Conservation (phyloP, 192 early-diverging fungal genomes). For the Coemansia sp. region DNA sequence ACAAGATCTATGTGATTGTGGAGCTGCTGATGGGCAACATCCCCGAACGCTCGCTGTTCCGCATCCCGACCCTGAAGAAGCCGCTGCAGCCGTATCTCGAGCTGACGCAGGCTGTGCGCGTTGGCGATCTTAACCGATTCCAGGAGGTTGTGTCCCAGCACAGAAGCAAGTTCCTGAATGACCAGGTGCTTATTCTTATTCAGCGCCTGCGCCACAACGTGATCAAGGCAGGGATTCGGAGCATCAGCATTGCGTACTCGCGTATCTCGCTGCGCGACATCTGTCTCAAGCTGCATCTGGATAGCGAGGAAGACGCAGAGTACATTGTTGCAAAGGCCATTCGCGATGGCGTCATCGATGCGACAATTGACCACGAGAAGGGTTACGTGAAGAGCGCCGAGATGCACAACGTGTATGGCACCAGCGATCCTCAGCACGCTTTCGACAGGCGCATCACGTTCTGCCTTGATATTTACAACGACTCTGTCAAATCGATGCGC, state of each 20-base stretch:
- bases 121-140: slow-evolving; percentile 94
- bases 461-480: slow-evolving; percentile 96
- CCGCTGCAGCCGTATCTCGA: slow-evolving; percentile 89
- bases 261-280: slow-evolving; percentile 94
- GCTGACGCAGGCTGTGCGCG: slow-evolving; percentile 93
- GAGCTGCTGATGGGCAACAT: slow-evolving; percentile 99
- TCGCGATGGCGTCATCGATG: slow-evolving; percentile 98
- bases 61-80: slow-evolving; percentile 81
- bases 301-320: slow-evolving; percentile 98
- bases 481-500: slow-evolving; percentile 96
- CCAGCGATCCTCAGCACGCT: slow-evolving; percentile 92
- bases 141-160: slow-evolving; percentile 80
- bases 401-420: slow-evolving; percentile 92
- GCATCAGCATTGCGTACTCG: slow-evolving; percentile 95
- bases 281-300: slow-evolving; percentile 94
- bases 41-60: slow-evolving; percentile 91
- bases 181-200: slow-evolving; percentile 90
- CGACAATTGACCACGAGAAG: slow-evolving; percentile 90
- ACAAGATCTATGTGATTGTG: slow-evolving; percentile 96
- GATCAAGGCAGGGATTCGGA: slow-evolving; percentile 98
- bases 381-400: slow-evolving; percentile 94
- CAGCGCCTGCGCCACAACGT: slow-evolving; percentile 97
- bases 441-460: slow-evolving; percentile 94
- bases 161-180: slow-evolving; percentile 73
- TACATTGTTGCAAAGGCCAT: slow-evolving; percentile 99